Percentiles rank a stretch among this genome's conserved stretches.
Evolutionary conservation across 768 basidiomycete genomes (phyloP).

Genomic region (Pulveroboletus sp.): DNA sequence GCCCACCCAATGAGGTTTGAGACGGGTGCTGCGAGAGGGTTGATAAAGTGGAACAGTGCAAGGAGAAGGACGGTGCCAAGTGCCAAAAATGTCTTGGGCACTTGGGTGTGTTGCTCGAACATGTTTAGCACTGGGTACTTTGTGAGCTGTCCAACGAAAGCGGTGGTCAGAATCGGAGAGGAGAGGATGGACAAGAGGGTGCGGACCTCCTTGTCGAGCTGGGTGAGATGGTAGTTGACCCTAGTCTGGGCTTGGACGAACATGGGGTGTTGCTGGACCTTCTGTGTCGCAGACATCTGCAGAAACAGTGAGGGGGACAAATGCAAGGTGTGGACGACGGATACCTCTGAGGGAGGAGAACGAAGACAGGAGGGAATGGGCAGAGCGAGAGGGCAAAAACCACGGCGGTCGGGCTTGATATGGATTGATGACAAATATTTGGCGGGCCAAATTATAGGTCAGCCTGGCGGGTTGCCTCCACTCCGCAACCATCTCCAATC

Average conservation of each 20-base stretch:
- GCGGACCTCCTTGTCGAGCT: conserved; percentile 96
- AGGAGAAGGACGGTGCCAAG: conserved; percentile 66
- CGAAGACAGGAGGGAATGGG: conserved; percentile 2
- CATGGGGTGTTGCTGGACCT: conserved; percentile 83
- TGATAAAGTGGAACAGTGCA: conserved; percentile 75
- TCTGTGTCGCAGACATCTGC: conserved; percentile 76
- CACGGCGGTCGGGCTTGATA: conserved; percentile 35
- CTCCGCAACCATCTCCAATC: not conserved
- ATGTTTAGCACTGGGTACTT: conserved; percentile 84
- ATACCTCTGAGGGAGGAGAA: not conserved
- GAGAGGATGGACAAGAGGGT: not conserved
- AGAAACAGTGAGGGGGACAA: not conserved
- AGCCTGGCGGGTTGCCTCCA: conserved; percentile 21
- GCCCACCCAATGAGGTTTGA: conserved; percentile 95
- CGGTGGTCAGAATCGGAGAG: not conserved
- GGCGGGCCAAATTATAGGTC: conserved; percentile 40
- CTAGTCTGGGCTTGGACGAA: conserved; percentile 81
- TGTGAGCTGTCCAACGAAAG: conserved; percentile 47
- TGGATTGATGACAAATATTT: conserved; percentile 62
- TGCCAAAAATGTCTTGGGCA: conserved; percentile 90
- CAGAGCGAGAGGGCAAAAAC: conserved; percentile 21
- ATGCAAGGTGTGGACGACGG: no score
- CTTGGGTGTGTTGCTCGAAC: conserved; percentile 83
- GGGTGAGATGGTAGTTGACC: conserved; percentile 73
- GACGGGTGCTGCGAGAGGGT: conserved; percentile 85